Base-by-base conservation (phyloP, 805 yeast genomes). In the Grigorovia jiainica region DNA sequence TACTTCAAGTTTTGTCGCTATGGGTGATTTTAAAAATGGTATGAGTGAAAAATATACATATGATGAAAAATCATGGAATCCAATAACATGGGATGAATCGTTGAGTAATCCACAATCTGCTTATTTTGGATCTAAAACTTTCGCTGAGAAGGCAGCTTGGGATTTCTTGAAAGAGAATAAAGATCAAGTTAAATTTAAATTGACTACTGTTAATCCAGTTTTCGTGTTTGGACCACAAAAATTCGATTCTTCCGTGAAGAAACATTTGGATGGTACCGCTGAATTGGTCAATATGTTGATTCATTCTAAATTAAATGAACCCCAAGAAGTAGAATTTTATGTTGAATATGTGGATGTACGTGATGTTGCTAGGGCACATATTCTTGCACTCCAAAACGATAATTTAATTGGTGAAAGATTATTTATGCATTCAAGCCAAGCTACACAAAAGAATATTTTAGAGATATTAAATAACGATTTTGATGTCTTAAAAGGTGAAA, bases 141-240 rank as follows among this genome's bases (percentile, higher is more conserved):
- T 64, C 50, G 84, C 83, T 24, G 83, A 80, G 60, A 51, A 63
- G 47, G 72, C 77, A 2, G 75, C 75, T 13, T 75, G 83, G 75
- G 67, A 74, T 1, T 76, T 75, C 47, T 44, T 65, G n/a, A 57
- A 67, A 33, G 53, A 43, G 36, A 60, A 63, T 36, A 53, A 57
- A n/a, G 65, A 67, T 23, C 54, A 61, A 11, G 68, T 71, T 4
- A 51, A 54, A 24, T 72, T 71, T 52, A 54, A 56, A n/a, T 42
- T 73, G 23, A 48, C 68, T 36, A 55, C 67, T 6, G 68, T 73
- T 23, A 60, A 63, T 45, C 78, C 79, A 21, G 64, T 60, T 5
- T 63, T 44, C 36, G 73, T 73, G 1, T 65, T 73, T 44, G 80
- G 80, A 16, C 79, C 79, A 1, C 78, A 73, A 55, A 55, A 64